Base-by-base conservation (phyloP, 2,329 filamentous ascomycete genomes). In the Penicillium olsonii region DNA sequence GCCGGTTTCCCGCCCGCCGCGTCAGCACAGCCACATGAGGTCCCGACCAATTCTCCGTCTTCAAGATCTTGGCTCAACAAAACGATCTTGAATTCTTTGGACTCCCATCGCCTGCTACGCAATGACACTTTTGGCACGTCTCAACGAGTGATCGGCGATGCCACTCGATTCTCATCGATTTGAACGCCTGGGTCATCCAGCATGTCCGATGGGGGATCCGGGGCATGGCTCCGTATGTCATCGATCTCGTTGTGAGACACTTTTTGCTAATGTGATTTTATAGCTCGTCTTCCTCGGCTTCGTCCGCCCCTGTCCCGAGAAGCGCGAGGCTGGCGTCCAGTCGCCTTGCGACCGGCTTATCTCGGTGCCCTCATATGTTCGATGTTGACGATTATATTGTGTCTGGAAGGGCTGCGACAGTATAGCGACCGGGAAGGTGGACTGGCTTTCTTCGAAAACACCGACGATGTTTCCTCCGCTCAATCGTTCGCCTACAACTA, bases 401-500 rank as follows among this genome's bases (percentile, higher is more conserved):
- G 50, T 3, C 42, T 69, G 35, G 67, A 69, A 51, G 55, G 48
- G 7, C 34, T 69, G 8, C 65, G 67, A 8, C 64, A 61, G 19
- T 68, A 67, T 50, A 68, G 63, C 43, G 39, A 58, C 19, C 57
- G 54, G 3, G 34, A 61, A 19, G 64, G 64, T 5, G 67, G 67
- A 0, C 52, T 69, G 33, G 55, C 61, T 22, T 66, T 68, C 40
- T 64, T 68, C 22, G 33, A 45, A 9, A 57, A 66, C 41, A 68
- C 67, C 29, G 56, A 63, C 35, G 57, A 65, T 37, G 55, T 69
- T 24, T 60, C 61, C 44, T 17, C 42, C 20, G 8, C 52, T 9
- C 56, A 65, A 40, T 68, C 66, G 1, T 69, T 71, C 44, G 58
- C 57, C 37, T 71, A 69, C 50, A 70, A 70, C 38, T 70, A 70